Evolutionary conservation across 2,329 filamentous ascomycete genomes (phyloP).

Genomic region (Ophidiomyces ophidiicola): DNA sequence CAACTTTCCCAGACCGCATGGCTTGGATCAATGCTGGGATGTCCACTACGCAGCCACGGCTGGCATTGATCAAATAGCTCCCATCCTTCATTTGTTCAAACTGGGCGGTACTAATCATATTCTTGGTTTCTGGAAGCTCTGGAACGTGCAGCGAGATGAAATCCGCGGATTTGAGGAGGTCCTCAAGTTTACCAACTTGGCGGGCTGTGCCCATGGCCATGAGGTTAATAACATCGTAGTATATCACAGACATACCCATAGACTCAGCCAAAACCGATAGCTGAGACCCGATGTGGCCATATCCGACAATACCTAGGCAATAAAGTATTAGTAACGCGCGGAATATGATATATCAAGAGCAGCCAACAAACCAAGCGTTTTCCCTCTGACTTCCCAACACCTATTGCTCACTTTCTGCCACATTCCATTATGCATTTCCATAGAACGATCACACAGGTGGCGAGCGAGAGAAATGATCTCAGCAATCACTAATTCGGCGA

Average conservation of each 20-base stretch:
- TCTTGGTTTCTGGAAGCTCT: slow-evolving; percentile 80
- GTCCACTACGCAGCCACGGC: slow-evolving; percentile 83
- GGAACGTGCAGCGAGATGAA: slow-evolving; percentile 94
- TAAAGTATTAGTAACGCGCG: slow-evolving; percentile 2
- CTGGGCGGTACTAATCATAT: slow-evolving; percentile 72
- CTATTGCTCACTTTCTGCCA: slow-evolving; percentile 97
- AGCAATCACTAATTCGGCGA: slow-evolving; percentile 87
- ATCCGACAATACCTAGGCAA: slow-evolving; percentile 67
- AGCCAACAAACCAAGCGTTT: slow-evolving; percentile 61
- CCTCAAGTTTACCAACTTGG: slow-evolving; percentile 67
- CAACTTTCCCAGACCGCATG: slow-evolving; percentile 73
- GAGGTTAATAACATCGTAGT: slow-evolving; percentile 86
- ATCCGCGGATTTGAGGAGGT: slow-evolving; percentile 66
- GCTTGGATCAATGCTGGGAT: slow-evolving; percentile 84
- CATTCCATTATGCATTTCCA: slow-evolving; percentile 81
- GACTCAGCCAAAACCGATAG: slow-evolving; percentile 89
- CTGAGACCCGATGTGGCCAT: slow-evolving; percentile 94
- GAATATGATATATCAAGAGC: slow-evolving; percentile 1
- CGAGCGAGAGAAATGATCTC: slow-evolving; percentile 88
- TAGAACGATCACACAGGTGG: slow-evolving; percentile 84
- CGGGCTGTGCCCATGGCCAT: slow-evolving; percentile 85
- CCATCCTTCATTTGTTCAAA: slow-evolving; percentile 84
- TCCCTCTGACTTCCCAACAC: slow-evolving; percentile 97
- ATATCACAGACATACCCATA: slow-evolving; percentile 97
- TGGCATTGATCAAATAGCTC: slow-evolving; percentile 91